Conservation (phyloP, 1,139 yeast species). For the Debaryomyces sp. region DNA sequence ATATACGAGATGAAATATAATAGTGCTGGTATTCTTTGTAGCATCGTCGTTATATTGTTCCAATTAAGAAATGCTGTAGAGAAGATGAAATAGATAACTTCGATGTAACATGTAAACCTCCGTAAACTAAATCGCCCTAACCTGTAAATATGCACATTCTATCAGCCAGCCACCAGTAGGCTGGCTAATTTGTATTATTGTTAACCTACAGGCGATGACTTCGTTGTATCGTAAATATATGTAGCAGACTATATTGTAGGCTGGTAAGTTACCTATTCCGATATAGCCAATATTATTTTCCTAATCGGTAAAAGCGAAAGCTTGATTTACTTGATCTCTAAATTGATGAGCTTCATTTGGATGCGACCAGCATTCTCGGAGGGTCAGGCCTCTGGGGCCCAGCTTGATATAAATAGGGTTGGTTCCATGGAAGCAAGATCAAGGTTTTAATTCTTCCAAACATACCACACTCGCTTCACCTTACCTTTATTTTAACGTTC, state of each 20-base stretch:
- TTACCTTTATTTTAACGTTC: not conserved
- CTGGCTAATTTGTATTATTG: constrained; percentile 1
- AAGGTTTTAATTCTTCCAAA: constrained; percentile 1
- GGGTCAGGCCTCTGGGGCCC: not conserved
- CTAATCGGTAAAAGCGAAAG: not conserved
- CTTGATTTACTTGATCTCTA: constrained; percentile 1
- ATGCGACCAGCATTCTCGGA: not conserved
- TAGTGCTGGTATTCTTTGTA: constrained; percentile 1
- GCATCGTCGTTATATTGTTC: not conserved
- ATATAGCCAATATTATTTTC: not conserved
- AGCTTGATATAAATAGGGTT: constrained; percentile 1
- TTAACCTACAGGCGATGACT: constrained; percentile 1
- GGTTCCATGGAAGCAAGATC: not conserved
- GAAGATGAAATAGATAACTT: constrained; percentile 4
- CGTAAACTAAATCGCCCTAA: not conserved
- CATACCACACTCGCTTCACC: constrained; percentile 3
- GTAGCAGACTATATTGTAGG: not conserved
- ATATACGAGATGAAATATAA: not conserved
- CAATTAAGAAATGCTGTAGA: not conserved
- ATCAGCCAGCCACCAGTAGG: constrained; percentile 2
- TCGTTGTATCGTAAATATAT: constrained; percentile 3
- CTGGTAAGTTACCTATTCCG: not conserved
- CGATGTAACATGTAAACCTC: not conserved
- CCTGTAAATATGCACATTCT: not conserved
- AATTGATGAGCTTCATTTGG: not conserved